Evolutionary conservation across 2,329 filamentous ascomycete genomes (phyloP), one percentile per base, ranked within the genome.

Genomic region (Aspergillus terreus): DNA sequence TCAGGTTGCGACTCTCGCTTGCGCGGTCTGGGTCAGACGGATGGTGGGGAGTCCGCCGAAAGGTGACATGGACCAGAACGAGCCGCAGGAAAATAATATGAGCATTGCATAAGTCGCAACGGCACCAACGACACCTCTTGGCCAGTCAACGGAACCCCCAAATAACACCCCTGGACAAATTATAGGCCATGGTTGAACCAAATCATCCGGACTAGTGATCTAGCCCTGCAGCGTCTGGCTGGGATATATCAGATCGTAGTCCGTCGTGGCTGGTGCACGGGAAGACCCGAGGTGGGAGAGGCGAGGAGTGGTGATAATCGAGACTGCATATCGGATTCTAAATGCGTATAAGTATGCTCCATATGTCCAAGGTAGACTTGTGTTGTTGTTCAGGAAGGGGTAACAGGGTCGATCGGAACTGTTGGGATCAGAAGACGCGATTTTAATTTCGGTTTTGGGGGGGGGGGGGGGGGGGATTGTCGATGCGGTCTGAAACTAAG

Each of bases 181-280:
- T 38, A 54, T 54, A 53, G 53, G 53, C 41, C 50, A 51, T 41
- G 44, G 49, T 32, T 30, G 15, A 23, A 21, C 49, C 49, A 50
- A 49, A 50, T 50, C 38, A 49, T 50, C 36, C 46, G 41, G 42
- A 36, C 51, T 54, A 53, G 47, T 25, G 35, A 35, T 30, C 46
- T 51, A 27, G 23, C 15, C 46, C 41, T 55, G 54, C 51, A 53
- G 45, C 30, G 44, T 27, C 45, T 44, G 48, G 35, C 41, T 40
- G 30, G 48, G 48, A 51, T 48, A 43, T 46, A 44, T 50, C 40
- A 49, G 47, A 52, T 51, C 44, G 49, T 52, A 55, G 32, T 32
- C 46, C 33, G 33, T 46, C 46, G 51, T 49, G 30, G 5, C 38
- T 47, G 43, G 47, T 46, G 41, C 42, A 51, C 15, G 15, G 40